Evolutionary conservation across 495 filamentous ascomycete genomes (phyloP), one percentile per base, ranked within the genome.

Genomic region (Neurospora sp.): DNA sequence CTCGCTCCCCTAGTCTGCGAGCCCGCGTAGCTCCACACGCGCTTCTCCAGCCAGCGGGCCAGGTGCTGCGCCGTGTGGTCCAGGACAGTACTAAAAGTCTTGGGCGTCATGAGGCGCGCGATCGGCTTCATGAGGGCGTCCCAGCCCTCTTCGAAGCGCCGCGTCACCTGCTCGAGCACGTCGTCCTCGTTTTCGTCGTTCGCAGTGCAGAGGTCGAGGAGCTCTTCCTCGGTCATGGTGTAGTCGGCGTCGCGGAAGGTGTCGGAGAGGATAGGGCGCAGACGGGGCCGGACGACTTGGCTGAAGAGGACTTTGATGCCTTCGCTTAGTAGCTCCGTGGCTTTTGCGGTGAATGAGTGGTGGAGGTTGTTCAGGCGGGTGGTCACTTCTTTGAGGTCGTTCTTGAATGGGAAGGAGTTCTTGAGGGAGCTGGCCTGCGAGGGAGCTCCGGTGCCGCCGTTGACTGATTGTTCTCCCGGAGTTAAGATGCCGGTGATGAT

Each of bases 231-330:
- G 2, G 81, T 81, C 7, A 86, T 79, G 59, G 80, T 78, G 84
- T 99, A 99, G 79, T 97, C 94, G 42, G 93, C 90, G 79, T 97
- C 94, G 31, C 94, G 90, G 85, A 97, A 99, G 6, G 94, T 88
- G 73, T 98, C 94, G 38, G 90, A 87, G 16, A 98, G 86, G 39
- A 97, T 88, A 0, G 93, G 93, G 3, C 96, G 90, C 31, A 99
- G 86, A 27, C 93, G 92, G 39, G 91, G 90, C 77, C 96, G 96
- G 77, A 98, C 85, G 38, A 97, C 91, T 75, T 94, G 91, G 79
- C 93, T 91, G 84, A 97, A 97, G 69, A 94, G 86, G 16, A 94
- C 94, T 76, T 89, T 86, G 70, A 96, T 87, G 20, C 92, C 93
- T 76, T 98, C 95, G 69, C 86, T 87, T 69, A 96, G 88, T 39